Evolutionary conservation across 176 grass and related monocot genomes (phyloP).

Genomic region (Musa acuminata): DNA sequence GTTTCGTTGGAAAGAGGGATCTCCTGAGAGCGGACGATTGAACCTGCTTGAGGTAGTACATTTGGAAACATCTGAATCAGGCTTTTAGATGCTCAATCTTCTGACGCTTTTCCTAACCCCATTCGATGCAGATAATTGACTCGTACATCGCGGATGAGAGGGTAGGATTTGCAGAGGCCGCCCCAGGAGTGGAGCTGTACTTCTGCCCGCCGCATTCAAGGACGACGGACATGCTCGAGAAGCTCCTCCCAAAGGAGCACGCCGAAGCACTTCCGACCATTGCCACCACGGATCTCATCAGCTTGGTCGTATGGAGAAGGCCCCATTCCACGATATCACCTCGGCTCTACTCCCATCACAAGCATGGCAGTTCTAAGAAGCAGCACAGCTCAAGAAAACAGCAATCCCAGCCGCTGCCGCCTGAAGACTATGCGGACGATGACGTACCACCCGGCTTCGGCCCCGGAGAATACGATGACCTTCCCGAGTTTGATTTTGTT

Average conservation of each 20-base stretch:
- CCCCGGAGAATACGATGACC: slow-evolving; percentile 43
- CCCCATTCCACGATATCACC: slow-evolving; percentile 21
- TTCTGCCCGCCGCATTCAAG: slow-evolving; percentile 50
- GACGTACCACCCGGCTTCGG: slow-evolving; percentile 42
- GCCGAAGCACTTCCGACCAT: slow-evolving; percentile 12
- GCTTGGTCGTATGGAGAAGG: slow-evolving; percentile 60
- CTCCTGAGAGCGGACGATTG: slow-evolving; percentile 25
- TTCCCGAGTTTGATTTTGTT: slow-evolving; percentile 44
- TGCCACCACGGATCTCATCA: slow-evolving; percentile 22
- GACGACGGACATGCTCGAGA: slow-evolving; percentile 31
- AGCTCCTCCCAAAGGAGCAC: slow-evolving; percentile 44
- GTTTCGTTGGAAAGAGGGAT: slow-evolving; percentile 45
- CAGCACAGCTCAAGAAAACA: slow-evolving; percentile 35
- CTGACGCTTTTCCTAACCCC: slow-evolving; percentile 3
- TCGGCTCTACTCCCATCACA: slow-evolving; percentile 28
- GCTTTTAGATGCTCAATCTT: background rate
- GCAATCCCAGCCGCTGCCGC: slow-evolving; percentile 17
- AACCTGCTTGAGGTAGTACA: slow-evolving; percentile 49
- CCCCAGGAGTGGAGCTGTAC: slow-evolving; percentile 52
- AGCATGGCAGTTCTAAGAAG: slow-evolving; percentile 24
- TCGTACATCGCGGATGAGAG: slow-evolving; percentile 49
- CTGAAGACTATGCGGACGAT: slow-evolving; percentile 23
- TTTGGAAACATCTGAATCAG: background rate
- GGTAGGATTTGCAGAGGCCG: slow-evolving; percentile 49
- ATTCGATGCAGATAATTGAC: slow-evolving; percentile 34